These are phyloP conservation scores for Mortierella antarctica DNA, from an alignment of 192 early-diverging fungal genomes.

Conservation along the genomic window DNA sequence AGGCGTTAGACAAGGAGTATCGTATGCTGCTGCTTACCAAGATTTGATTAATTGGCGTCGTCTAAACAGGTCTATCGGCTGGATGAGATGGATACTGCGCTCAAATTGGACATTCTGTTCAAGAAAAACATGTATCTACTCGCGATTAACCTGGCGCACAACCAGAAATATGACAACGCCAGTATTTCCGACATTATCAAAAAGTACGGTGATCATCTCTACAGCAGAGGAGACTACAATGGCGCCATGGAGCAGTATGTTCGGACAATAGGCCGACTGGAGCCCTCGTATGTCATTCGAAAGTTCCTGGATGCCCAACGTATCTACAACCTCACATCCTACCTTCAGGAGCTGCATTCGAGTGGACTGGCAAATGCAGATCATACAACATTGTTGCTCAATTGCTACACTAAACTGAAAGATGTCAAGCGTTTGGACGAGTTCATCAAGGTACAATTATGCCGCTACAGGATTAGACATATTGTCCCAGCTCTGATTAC, in stretches of 20 bases:
- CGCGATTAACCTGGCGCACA: conserved; percentile 88
- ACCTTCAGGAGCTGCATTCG: conserved; percentile 91
- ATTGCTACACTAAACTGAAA: conserved; percentile 97
- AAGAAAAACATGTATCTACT: conserved; percentile 91
- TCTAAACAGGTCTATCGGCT: conserved; percentile 74
- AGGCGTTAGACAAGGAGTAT: background rate
- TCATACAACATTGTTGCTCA: conserved; percentile 95
- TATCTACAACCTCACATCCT: conserved; percentile 88
- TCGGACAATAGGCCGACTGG: conserved; percentile 90
- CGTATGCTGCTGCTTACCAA: background rate
- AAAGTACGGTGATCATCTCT: conserved; percentile 95
- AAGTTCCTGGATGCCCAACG: conserved; percentile 97
- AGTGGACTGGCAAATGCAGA: conserved; percentile 89
- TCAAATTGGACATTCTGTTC: conserved; percentile 90
- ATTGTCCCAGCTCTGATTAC: background rate
- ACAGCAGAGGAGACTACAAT: conserved; percentile 89
- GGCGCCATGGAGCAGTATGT: conserved; percentile 93
- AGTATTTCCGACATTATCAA: conserved; percentile 94
- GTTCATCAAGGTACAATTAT: conserved; percentile 80
- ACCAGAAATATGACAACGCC: conserved; percentile 81
- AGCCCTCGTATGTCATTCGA: conserved; percentile 96
- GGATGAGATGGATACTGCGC: conserved; percentile 88
- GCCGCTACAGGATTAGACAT: background rate
- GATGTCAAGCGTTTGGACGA: conserved; percentile 86
- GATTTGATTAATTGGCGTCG: background rate